Evolutionary conservation across 192 early-diverging fungal genomes (phyloP).

Genomic region (Mortierella antarctica): DNA sequence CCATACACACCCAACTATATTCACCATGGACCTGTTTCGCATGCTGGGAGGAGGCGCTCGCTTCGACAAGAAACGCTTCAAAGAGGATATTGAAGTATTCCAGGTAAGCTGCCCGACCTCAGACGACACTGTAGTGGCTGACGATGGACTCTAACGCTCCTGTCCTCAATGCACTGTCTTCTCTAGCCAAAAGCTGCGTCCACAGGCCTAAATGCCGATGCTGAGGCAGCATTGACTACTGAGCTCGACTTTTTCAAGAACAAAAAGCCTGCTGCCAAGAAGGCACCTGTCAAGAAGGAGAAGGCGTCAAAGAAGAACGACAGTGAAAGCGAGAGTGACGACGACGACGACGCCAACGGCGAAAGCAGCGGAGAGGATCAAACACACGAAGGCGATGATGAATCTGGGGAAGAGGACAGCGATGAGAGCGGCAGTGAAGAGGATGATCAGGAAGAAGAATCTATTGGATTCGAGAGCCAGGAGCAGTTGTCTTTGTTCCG

Average conservation of each 20-base stretch:
- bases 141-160: background rate
- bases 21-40: slow-evolving; percentile 81
- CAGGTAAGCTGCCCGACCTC: slow-evolving; percentile 62
- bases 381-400: slow-evolving; percentile 36
- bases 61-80: slow-evolving; percentile 88
- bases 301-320: slow-evolving; percentile 19
- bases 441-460: slow-evolving; percentile 31
- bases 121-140: background rate
- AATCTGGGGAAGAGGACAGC: slow-evolving; percentile 24
- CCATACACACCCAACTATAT: background rate
- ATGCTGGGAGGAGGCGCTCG: slow-evolving; percentile 87
- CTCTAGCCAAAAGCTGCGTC: slow-evolving; percentile 33
- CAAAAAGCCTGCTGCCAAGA: slow-evolving; percentile 29
- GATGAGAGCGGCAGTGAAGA: slow-evolving; percentile 14
- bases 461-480: slow-evolving; percentile 24
- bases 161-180: background rate
- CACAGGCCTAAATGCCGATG: slow-evolving; percentile 39
- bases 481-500: slow-evolving; percentile 72
- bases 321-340: slow-evolving; percentile 18
- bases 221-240: slow-evolving; percentile 26
- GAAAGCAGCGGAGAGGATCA: slow-evolving; percentile 38
- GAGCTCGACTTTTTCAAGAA: slow-evolving; percentile 53
- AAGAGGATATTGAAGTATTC: slow-evolving; percentile 85
- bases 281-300: slow-evolving; percentile 22
- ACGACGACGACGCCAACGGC: slow-evolving; percentile 34